Conservation (phyloP, 148 eudicot genomes). For the Oxyria digyna region DNA sequence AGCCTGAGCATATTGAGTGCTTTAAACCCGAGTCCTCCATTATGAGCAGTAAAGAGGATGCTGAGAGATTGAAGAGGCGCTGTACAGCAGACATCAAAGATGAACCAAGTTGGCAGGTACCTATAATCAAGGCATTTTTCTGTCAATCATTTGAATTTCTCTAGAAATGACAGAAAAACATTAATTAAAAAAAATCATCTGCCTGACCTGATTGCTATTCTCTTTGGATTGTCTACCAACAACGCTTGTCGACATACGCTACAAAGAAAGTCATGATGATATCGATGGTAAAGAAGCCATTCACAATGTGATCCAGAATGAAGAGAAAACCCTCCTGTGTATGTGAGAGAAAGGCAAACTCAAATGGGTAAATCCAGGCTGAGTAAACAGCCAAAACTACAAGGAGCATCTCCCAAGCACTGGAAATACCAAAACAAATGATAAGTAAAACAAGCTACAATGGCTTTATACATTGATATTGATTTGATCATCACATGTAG, state of each 20-base stretch:
- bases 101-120: conserved; percentile 81
- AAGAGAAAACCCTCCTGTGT: conserved; percentile 34
- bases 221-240: conserved; percentile 61
- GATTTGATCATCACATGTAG: conserved; percentile 37
- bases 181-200: conserved; percentile 1
- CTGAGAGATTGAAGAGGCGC: conserved; percentile 65
- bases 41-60: conserved; percentile 42
- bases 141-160: neutral
- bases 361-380: conserved; percentile 86
- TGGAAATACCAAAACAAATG: conserved; percentile 19
- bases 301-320: conserved; percentile 62
- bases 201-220: conserved; percentile 58
- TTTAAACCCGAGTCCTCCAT: conserved; percentile 50
- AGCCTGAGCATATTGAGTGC: conserved; percentile 82
- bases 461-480: neutral
- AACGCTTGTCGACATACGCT: conserved; percentile 67
- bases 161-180: neutral
- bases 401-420: conserved; percentile 82
- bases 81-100: conserved; percentile 79
- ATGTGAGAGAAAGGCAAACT: conserved; percentile 59
- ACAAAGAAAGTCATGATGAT: conserved; percentile 88
- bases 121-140: conserved; percentile 21
- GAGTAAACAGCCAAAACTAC: conserved; percentile 72
- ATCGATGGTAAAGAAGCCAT: conserved; percentile 67
- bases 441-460: neutral